These are phyloP conservation scores for Xenoacremonium recifei DNA, from an alignment of 2,329 filamentous ascomycete species.

Conservation along the genomic window DNA sequence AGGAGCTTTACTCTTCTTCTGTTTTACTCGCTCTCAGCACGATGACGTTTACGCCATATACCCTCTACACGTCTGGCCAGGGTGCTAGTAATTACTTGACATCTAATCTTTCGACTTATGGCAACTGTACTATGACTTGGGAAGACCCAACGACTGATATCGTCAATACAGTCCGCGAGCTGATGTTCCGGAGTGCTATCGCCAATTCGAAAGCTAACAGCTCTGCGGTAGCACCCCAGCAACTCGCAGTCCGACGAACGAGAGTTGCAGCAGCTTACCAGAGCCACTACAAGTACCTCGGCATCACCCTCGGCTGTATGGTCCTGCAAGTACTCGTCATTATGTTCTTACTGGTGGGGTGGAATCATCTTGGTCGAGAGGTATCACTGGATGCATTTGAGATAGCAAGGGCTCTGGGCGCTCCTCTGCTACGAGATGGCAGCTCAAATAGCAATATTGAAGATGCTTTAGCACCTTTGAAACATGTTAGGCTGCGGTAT, in stretches of 20 bases:
- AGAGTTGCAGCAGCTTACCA: conserved; percentile 1
- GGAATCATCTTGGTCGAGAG: conserved; percentile 1
- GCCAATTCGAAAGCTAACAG: neutral
- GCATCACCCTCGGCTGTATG: conserved; percentile 3
- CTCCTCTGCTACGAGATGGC: neutral
- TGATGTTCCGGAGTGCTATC: conserved; percentile 3
- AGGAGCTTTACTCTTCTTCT: neutral
- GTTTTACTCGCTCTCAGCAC: neutral
- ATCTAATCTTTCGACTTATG: conserved; percentile 1
- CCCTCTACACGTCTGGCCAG: neutral
- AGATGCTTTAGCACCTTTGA: neutral
- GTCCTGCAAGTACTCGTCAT: conserved; percentile 1
- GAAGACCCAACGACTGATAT: conserved; percentile 2
- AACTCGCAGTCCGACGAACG: neutral
- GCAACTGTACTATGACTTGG: conserved; percentile 4
- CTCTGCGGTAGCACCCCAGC: neutral
- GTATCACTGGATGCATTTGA: conserved; percentile 3
- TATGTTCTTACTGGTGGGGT: conserved; percentile 1
- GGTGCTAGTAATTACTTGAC: conserved; percentile 2
- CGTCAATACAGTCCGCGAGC: conserved; percentile 3
- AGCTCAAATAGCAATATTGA: neutral
- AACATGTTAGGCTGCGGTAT: neutral
- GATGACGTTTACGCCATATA: neutral
- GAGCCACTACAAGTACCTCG: conserved; percentile 3
- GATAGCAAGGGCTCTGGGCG: conserved; percentile 1